Base-by-base conservation (phyloP, 352 stramenopile species). In the Phytophthora cactorum region DNA sequence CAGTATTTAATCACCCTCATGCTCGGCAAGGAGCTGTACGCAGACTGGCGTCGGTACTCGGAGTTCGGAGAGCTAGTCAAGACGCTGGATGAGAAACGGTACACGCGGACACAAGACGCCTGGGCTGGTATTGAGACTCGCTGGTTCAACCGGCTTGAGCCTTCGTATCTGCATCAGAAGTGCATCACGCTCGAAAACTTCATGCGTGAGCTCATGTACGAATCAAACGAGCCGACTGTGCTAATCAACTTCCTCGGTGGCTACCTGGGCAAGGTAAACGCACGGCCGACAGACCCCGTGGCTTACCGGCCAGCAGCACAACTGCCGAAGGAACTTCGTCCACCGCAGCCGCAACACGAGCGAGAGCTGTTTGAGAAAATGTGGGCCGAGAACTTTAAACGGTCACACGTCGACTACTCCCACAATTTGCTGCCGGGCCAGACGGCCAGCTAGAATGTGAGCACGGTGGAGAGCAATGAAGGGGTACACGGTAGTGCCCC, bases 311-410 rank as follows among this genome's bases (percentile, higher is more conserved):
- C 88, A 22, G 72, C 82, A 25, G 86, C 88, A 25, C 88, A 96
- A 61, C 65, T 96, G 34, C 88, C 88, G 1, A 96, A 96, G 70
- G 88, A 96, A 50, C 59, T 95, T 69, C 88, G 97, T 52, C 96
- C 96, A 34, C 90, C 93, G 9, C 97, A 99, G 72, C 97, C 97
- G 7, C 83, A 89, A 32, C 87, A 98, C 70, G 95, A 99, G 77
- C 83, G 97, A 52, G 91, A 97, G 45, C 89, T 98, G 45, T 99
- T 98, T 76, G 96, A 99, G 77, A 96, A 98, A 81, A 91, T 98
- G 79, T 99, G 97, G 97, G 90, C 91, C 7, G 90, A 99, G 69
- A 99, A 99, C 75, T 99, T 99, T 79, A 90, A 95, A 46, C 78
- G 91, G 36, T 98, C 93, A 28, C 84, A 76, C 28, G 88, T 96